Conservation (phyloP, 1,139 yeast species). For the Suzukiozyma palmioleophila region DNA sequence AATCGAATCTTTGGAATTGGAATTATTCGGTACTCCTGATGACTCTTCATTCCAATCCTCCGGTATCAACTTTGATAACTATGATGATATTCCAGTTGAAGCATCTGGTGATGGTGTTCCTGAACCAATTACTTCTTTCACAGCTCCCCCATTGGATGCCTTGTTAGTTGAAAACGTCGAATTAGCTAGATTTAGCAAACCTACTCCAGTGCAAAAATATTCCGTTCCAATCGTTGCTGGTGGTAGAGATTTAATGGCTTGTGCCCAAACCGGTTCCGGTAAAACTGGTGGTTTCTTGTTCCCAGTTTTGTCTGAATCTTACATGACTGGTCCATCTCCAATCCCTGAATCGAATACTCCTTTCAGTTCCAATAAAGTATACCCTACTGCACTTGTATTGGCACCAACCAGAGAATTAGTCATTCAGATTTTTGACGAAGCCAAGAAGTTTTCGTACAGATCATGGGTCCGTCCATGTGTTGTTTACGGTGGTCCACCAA, state of each 20-base stretch:
- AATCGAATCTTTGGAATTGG: constrained; percentile 68
- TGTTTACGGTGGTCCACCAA: constrained; percentile 97
- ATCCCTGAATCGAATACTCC: constrained; percentile 52
- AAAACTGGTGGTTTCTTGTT: constrained; percentile 99
- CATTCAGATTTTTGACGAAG: constrained; percentile 93
- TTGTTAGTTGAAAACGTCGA: constrained; percentile 83
- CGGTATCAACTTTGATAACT: constrained; percentile 97
- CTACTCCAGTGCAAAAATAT: constrained; percentile 98
- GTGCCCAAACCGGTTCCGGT: constrained; percentile 99
- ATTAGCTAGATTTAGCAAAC: constrained; percentile 86
- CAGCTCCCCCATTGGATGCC: constrained; percentile 87
- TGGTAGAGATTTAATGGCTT: constrained; percentile 98
- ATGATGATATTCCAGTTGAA: constrained; percentile 97
- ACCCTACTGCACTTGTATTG: constrained; percentile 90
- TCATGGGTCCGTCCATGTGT: constrained; percentile 98
- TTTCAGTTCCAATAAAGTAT: constrained; percentile 70
- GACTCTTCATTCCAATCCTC: constrained; percentile 83
- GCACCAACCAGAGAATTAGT: constrained; percentile 99
- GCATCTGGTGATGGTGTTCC: constrained; percentile 96
- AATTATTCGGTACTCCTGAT: constrained; percentile 83
- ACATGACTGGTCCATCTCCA: constrained; percentile 81
- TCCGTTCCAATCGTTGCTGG: constrained; percentile 94
- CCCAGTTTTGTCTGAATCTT: constrained; percentile 94
- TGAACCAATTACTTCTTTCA: constrained; percentile 83
- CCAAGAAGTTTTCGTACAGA: constrained; percentile 93